Conservation (phyloP, 331 rosid species). For the Prunus yedoensis region DNA sequence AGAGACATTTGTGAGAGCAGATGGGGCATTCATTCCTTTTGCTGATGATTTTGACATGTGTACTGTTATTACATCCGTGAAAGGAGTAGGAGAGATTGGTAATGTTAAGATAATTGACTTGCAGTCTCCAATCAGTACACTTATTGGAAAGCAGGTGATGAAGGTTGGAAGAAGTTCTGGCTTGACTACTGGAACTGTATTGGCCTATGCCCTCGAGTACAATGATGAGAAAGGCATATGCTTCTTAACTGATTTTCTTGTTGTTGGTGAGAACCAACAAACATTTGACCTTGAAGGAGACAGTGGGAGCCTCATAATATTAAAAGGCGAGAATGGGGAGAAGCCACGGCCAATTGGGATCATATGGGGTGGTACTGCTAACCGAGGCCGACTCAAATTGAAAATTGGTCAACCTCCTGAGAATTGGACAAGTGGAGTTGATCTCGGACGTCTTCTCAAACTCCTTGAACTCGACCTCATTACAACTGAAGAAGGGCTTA, state of each 20-base stretch:
- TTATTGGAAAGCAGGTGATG: constrained; percentile 91
- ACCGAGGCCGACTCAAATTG: constrained; percentile 91
- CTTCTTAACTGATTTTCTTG: constrained; percentile 96
- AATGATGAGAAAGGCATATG: constrained; percentile 99
- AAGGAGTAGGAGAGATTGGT: constrained; percentile 88
- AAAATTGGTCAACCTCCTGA: constrained; percentile 96
- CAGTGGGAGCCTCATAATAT: constrained; percentile 93
- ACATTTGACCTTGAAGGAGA: constrained; percentile 99
- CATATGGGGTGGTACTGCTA: constrained; percentile 99
- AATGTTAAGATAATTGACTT: constrained; percentile 77
- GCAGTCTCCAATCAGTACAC: constrained; percentile 82
- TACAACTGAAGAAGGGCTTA: constrained; percentile 82
- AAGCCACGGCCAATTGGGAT: constrained; percentile 89
- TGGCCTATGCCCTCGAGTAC: constrained; percentile 97
- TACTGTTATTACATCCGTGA: constrained; percentile 77
- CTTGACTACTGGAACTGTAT: constrained; percentile 84
- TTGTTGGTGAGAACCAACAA: constrained; percentile 97
- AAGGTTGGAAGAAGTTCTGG: constrained; percentile 99
- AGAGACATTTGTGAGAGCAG: constrained; percentile 99
- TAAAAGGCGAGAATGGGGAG: constrained; percentile 76
- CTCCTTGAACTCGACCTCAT: constrained; percentile 96
- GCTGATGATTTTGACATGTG: constrained; percentile 96
- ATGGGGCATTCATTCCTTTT: constrained; percentile 97
- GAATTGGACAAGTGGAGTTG: constrained; percentile 99
- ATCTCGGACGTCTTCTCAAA: constrained; percentile 90